phyloP scores from a whole-genome alignment of 2,329 filamentous ascomycete species.

The Geosmithia morbida region DNA sequence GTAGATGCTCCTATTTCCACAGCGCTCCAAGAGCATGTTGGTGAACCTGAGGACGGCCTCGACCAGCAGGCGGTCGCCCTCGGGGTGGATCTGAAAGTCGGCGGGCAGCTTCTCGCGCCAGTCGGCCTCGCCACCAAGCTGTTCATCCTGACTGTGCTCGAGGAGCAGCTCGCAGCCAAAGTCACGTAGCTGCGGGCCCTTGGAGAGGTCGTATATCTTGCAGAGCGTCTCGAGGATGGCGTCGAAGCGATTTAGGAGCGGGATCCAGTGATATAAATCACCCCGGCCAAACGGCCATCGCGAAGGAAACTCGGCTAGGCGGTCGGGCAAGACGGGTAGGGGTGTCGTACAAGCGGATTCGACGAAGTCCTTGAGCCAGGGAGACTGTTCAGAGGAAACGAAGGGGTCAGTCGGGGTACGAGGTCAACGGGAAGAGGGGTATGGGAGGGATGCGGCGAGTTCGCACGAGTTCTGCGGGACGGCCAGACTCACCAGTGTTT shows the following conservation, averaged over 20 bases:
- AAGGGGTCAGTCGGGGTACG: slow-evolving; percentile 9
- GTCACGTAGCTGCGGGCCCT: slow-evolving; percentile 65
- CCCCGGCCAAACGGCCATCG: slow-evolving; percentile 93
- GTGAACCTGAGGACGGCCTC: slow-evolving; percentile 77
- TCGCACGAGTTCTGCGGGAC: not conserved
- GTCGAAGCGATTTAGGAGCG: slow-evolving; percentile 86
- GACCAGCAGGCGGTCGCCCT: slow-evolving; percentile 71
- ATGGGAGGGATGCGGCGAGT: not conserved
- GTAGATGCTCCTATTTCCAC: slow-evolving; percentile 92
- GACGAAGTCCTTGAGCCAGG: slow-evolving; percentile 74
- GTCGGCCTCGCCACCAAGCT: not conserved
- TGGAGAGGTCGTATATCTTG: slow-evolving; percentile 62
- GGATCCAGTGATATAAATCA: slow-evolving; percentile 97
- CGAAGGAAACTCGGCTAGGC: slow-evolving; percentile 68
- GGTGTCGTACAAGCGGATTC: slow-evolving; percentile 52
- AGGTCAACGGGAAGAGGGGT: not conserved
- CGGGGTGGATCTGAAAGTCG: slow-evolving; percentile 16
- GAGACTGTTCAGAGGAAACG: slow-evolving; percentile 45
- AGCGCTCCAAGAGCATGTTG: slow-evolving; percentile 78
- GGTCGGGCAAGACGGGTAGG: slow-evolving; percentile 61
- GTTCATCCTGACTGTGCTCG: slow-evolving; percentile 23
- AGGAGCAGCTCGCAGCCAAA: slow-evolving; percentile 56
- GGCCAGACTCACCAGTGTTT: slow-evolving; percentile 42
- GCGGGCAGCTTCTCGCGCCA: slow-evolving; percentile 2
- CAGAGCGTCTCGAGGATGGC: slow-evolving; percentile 72